Evolutionary conservation across 1,284 basidiomycete genomes (phyloP).

Genomic region (Schizophyllum amplum): DNA sequence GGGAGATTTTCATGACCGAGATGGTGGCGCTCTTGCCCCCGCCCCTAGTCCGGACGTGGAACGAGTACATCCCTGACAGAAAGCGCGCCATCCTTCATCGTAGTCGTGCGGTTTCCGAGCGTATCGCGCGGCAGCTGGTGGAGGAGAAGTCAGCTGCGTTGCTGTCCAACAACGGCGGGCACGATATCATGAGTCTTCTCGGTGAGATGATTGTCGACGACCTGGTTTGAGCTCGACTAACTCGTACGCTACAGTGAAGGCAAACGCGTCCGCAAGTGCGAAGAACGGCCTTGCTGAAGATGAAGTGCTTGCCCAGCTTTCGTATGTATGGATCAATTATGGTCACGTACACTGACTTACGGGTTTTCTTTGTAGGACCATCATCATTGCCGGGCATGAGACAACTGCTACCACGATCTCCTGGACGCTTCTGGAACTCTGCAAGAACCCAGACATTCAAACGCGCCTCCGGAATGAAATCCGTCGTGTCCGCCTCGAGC

Average conservation of each 20-base stretch:
- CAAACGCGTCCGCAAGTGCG: constrained; percentile 39
- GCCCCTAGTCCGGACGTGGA: constrained; percentile 22
- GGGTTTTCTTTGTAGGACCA: constrained; percentile 21
- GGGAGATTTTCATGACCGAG: constrained; percentile 33
- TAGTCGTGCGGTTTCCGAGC: constrained; percentile 9
- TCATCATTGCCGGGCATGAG: constrained; percentile 39
- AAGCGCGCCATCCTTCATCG: not conserved
- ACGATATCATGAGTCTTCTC: constrained; percentile 18
- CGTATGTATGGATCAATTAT: constrained; percentile 8
- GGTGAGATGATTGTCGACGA: too few species aligned
- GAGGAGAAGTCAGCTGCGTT: constrained; percentile 14
- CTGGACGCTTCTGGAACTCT: constrained; percentile 36
- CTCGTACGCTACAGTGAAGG: constrained; percentile 34
- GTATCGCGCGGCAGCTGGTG: constrained; percentile 15
- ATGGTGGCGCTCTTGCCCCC: constrained; percentile 24
- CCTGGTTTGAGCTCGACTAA: too few species aligned
- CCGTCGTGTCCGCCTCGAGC: constrained; percentile 22
- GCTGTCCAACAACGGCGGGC: constrained; percentile 13
- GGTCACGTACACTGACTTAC: not conserved
- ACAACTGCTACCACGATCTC: constrained; percentile 33
- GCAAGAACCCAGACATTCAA: constrained; percentile 29
- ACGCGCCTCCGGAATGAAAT: constrained; percentile 33
- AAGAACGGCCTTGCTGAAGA: constrained; percentile 36
- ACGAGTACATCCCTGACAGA: not conserved
- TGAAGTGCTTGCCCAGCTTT: constrained; percentile 49